phyloP scores from a whole-genome alignment of 169 alveolate species.

The Plasmodium billcollinsi region DNA sequence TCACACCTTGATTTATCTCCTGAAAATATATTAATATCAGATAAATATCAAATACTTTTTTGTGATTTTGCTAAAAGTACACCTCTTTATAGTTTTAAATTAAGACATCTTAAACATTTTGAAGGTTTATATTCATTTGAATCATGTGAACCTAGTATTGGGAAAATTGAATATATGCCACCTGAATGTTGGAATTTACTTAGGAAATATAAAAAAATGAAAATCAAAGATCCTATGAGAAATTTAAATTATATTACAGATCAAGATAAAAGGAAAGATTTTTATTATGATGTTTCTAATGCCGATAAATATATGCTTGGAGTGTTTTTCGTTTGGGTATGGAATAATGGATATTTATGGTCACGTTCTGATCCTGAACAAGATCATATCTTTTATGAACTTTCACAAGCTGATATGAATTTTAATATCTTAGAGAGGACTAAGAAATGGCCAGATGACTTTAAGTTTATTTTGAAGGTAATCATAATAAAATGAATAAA shows the following conservation, averaged over 20 bases:
- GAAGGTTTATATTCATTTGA: slow-evolving; percentile 78
- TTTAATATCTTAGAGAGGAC: slow-evolving; percentile 53
- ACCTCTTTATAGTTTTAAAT: slow-evolving; percentile 80
- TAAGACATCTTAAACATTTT: slow-evolving; percentile 77
- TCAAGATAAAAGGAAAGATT: slow-evolving; percentile 76
- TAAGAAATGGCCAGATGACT: slow-evolving; percentile 52
- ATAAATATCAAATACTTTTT: slow-evolving; percentile 78
- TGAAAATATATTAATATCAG: slow-evolving; percentile 85
- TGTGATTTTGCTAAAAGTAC: slow-evolving; percentile 88
- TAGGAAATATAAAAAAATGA: slow-evolving; percentile 75
- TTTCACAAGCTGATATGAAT: slow-evolving; percentile 50
- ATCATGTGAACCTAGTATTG: slow-evolving; percentile 88
- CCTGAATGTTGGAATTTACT: slow-evolving; percentile 87
- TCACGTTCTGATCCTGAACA: slow-evolving; percentile 84
- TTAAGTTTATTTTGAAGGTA: slow-evolving; percentile 42
- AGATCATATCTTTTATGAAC: slow-evolving; percentile 76
- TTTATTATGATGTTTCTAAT: slow-evolving; percentile 83
- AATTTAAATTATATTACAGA: slow-evolving; percentile 33
- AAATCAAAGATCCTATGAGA: slow-evolving; percentile 44
- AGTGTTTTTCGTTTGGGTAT: slow-evolving; percentile 83
- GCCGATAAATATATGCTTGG: slow-evolving; percentile 81
- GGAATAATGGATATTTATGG: slow-evolving; percentile 90
- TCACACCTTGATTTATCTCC: slow-evolving; percentile 88
- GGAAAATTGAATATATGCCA: slow-evolving; percentile 89
- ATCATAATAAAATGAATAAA: neutral